Base-by-base conservation (phyloP, 805 yeast species). In the Ascoidea tarda region DNA sequence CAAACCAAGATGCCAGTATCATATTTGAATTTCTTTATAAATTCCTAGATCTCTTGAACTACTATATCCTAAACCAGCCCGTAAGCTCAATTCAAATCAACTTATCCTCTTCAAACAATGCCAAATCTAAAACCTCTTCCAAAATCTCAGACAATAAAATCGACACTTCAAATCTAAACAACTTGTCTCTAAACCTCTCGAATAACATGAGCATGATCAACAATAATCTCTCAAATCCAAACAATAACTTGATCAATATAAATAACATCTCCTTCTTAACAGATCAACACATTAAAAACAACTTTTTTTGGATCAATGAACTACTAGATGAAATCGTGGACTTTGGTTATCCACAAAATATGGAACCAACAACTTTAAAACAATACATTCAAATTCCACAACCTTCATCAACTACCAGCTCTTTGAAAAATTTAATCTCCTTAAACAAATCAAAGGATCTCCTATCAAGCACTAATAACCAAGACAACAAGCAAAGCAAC, bases 1-100 rank as follows among this genome's bases (percentile, higher is more conserved):
- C 88, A 47, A 93, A 91, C 63, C 87, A 83, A 45, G 96, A 91
- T 63, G 89, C 90, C 42, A 78, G 89, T 1, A 65, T 80, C 4
- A 77, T 90, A 1, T 78, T 89, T 62, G 97, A 91, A 69, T 87
- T 84, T 60, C 68, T 91, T 28, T 79, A 79, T 67, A 76, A 77
- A 54, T 69, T 91, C 31, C 76, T 79, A 52, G 66, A 69, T 5
- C 62, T 87, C 1, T 67, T 88, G 52, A 67, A 71, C 14, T 10
- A 38, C 14, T 38, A 38, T 38, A 38, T 38, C 8, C 14, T 50
- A 68, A 68, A 16, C 75, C 73, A 56, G 63, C 72, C 50, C 55
- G 58, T 33, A 46, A 47, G 33, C 48, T 49, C 32, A 32, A 33
- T 21, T 48, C 38, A 16, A 21, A 28, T 6, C 44, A 38, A 12